Conservation (phyloP, 2,329 filamentous ascomycete genomes). For the Ceratocystis ficicola region DNA sequence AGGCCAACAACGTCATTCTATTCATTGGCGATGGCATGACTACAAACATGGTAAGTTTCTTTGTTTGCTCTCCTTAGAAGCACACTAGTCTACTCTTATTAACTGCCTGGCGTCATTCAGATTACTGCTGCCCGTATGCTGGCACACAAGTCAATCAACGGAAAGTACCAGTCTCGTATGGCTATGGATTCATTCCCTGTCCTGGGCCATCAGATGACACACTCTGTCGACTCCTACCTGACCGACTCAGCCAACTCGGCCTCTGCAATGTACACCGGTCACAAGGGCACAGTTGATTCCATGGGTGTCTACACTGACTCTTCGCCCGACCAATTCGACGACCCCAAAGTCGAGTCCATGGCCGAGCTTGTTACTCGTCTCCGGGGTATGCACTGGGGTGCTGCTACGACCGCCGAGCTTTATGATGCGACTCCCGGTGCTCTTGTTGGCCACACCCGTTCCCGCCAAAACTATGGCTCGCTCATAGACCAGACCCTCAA, state of each 20-base stretch:
- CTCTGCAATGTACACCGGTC: slow-evolving; percentile 67
- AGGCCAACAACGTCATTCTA: slow-evolving; percentile 72
- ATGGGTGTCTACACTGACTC: slow-evolving; percentile 70
- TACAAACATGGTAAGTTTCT: slow-evolving; percentile 51
- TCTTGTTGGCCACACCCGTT: slow-evolving; percentile 58
- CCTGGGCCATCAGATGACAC: slow-evolving; percentile 80
- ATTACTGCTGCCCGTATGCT: slow-evolving; percentile 70
- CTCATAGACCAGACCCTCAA: slow-evolving; percentile 67
- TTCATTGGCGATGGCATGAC: slow-evolving; percentile 68
- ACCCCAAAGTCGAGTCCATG: slow-evolving; percentile 78
- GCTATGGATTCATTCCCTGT: slow-evolving; percentile 73
- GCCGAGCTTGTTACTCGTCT: slow-evolving; percentile 64
- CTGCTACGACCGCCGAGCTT: slow-evolving; percentile 68
- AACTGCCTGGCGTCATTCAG: slow-evolving; percentile 24
- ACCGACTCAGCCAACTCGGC: slow-evolving; percentile 80
- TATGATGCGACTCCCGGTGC: slow-evolving; percentile 74
- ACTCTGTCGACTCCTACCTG: slow-evolving; percentile 74
- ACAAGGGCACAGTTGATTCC: slow-evolving; percentile 74
- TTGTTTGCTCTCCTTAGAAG: background rate
- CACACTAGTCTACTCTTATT: background rate
- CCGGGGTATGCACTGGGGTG: slow-evolving; percentile 48
- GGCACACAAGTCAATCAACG: slow-evolving; percentile 71
- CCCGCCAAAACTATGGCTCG: slow-evolving; percentile 54
- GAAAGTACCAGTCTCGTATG: slow-evolving; percentile 65
- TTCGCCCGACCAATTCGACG: slow-evolving; percentile 59